These are phyloP conservation scores for Penicillium sp. DNA, from an alignment of 2,329 filamentous ascomycete genomes.

Conservation along the genomic window DNA sequence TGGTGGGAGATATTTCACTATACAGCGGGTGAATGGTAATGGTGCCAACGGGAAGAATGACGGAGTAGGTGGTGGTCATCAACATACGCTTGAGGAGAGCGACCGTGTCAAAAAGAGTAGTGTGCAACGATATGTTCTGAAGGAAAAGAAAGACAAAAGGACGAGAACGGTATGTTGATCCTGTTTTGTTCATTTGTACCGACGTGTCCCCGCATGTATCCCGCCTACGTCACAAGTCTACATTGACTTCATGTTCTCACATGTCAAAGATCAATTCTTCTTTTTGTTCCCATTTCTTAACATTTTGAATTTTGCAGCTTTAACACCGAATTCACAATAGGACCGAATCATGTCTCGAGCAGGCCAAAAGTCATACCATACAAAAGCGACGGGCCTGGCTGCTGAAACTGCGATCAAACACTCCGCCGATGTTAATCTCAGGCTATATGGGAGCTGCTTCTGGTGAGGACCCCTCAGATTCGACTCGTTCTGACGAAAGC, in stretches of 20 bases:
- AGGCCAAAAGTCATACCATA: constrained; percentile 66
- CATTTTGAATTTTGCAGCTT: constrained; percentile 5
- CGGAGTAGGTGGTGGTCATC: constrained; percentile 68
- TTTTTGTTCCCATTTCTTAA: constrained; percentile 1
- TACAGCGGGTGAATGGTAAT: constrained; percentile 75
- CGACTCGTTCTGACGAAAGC: background rate
- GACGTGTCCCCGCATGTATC: constrained; percentile 10
- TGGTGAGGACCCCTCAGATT: constrained; percentile 55
- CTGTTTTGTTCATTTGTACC: constrained; percentile 11
- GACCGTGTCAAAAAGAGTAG: constrained; percentile 81
- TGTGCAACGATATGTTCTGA: constrained; percentile 63
- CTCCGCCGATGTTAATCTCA: constrained; percentile 66
- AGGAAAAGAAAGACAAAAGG: constrained; percentile 64
- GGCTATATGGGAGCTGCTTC: constrained; percentile 79
- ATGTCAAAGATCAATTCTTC: background rate
- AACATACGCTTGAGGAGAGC: constrained; percentile 68
- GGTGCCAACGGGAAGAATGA: constrained; percentile 70
- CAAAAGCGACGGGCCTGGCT: constrained; percentile 69
- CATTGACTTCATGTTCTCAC: background rate
- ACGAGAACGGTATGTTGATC: constrained; percentile 52
- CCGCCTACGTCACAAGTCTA: constrained; percentile 19
- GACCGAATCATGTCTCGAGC: constrained; percentile 46
- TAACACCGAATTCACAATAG: constrained; percentile 15
- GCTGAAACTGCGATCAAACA: constrained; percentile 67
- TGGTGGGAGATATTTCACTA: constrained; percentile 64